Evolutionary conservation across 2,329 filamentous ascomycete genomes (phyloP).

Genomic region (Colletotrichum ledebouriae): DNA sequence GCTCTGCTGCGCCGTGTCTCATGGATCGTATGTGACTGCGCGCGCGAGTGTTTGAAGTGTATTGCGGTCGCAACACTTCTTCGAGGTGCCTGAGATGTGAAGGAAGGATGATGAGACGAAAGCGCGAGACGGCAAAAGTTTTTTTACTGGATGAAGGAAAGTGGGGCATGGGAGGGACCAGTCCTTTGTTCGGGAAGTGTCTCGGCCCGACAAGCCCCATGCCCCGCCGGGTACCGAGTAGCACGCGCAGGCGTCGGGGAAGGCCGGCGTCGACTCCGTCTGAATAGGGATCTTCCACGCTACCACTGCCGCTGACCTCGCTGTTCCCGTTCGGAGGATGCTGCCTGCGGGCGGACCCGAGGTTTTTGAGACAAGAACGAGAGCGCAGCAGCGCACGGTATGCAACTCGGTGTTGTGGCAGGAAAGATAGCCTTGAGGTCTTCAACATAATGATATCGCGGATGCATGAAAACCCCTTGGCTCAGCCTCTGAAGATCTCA

Average conservation of each 20-base stretch:
- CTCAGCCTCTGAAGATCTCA: constrained; percentile 19
- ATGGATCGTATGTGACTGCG: neutral
- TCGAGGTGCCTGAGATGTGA: neutral
- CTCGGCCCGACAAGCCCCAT: constrained; percentile 30
- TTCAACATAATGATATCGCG: neutral
- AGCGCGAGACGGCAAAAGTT: neutral
- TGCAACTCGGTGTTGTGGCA: neutral
- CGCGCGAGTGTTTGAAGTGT: constrained; percentile 1
- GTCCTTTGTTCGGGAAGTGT: constrained; percentile 21
- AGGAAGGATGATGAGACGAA: neutral
- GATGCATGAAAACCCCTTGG: neutral
- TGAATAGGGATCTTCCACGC: constrained; percentile 14
- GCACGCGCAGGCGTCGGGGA: constrained; percentile 10
- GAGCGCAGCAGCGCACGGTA: neutral
- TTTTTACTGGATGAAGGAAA: constrained; percentile 10
- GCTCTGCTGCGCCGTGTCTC: neutral
- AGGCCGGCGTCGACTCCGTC: neutral
- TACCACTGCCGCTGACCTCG: constrained; percentile 2
- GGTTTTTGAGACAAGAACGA: neutral
- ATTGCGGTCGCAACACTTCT: constrained; percentile 8
- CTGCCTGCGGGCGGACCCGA: neutral
- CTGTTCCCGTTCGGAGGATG: neutral
- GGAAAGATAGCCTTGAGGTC: neutral
- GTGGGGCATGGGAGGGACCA: constrained; percentile 6
- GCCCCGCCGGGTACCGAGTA: neutral